These are phyloP conservation scores for Vanrija pseudolonga DNA, from an alignment of 1,284 basidiomycete genomes.

Conservation along the genomic window DNA sequence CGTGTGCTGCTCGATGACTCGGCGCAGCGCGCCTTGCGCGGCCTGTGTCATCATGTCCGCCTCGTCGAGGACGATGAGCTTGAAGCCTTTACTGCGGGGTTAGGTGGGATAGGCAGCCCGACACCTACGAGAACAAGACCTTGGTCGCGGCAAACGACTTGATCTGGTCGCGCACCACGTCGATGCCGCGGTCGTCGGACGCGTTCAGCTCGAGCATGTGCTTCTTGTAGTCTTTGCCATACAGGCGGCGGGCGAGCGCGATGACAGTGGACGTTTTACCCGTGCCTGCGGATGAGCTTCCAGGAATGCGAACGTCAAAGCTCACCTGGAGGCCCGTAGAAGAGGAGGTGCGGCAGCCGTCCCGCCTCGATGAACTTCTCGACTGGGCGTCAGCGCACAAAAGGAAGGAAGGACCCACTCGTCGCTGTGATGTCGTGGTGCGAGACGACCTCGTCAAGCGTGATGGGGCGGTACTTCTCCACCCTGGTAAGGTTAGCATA, in stretches of 20 bases:
- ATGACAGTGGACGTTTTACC: conserved; percentile 97
- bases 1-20: conserved; percentile 98
- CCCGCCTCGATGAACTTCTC: conserved; percentile 96
- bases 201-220: conserved; percentile 98
- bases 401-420: conserved; percentile 56
- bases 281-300: conserved; percentile 57
- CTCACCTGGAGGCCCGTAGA: conserved; percentile 89
- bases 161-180: conserved; percentile 97
- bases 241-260: conserved; percentile 92
- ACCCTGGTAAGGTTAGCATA: conserved; percentile 60
- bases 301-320: not conserved
- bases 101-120: not conserved
- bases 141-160: conserved; percentile 97
- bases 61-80: conserved; percentile 96
- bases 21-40: conserved; percentile 90
- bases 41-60: conserved; percentile 99
- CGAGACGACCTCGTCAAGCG: conserved; percentile 85
- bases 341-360: conserved; percentile 86
- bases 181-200: conserved; percentile 96
- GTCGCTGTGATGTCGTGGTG: conserved; percentile 90
- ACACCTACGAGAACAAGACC: conserved; percentile 61
- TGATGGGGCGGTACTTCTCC: conserved; percentile 87
- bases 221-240: conserved; percentile 72
- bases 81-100: conserved; percentile 75
- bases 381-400: conserved; percentile 55